Base-by-base conservation (phyloP, 306 rosid genomes). In the Ormosia emarginata region DNA sequence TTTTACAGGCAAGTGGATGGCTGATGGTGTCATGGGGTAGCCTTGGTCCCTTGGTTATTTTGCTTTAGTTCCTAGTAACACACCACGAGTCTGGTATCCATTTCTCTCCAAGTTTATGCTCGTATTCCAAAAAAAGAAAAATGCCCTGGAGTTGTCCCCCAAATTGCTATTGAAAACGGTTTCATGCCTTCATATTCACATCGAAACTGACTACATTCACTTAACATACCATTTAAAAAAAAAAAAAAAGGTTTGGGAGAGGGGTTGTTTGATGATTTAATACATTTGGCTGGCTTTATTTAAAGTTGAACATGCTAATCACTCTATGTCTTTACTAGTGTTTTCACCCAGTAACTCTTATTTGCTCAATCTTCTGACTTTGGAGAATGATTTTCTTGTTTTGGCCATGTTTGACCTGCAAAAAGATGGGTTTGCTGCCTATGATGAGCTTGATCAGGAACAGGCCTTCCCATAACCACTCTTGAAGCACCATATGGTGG, bases 401-500 rank as follows among this genome's bases (percentile, higher is more conserved):
- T 14, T 3, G 84, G 83, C 12, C 87, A 79, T 17, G 83, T 39
- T 0, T 69, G 90, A 67, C 84, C 17, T n/a, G 75, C 33, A 39
- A 69, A 83, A 47, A 83, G 79, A 62, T 65, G 83, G 4, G 39
- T 44, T 65, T 80, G 87, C 18, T 85, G 89, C 36, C 86, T 88
- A 46, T 87, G 44, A 30, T 67, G 71, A 41, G 58, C 10, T 64
- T 86, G 88, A 84, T 86, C 85, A 84, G 44, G 68, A 14, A 82
- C 50, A 59, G 91, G 87, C 84, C 78, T 78, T 34, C 90, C 94
- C 77, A 88, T 77, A 8, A 83, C 71, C 89, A 83, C 77, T 61
- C 73, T 82, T 1, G 92, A 82, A 55, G 85, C 50, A 52, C 85
- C 89, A 67, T 68, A 83, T 53, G 59, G 87, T 11, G 65, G 46